Percentiles rank a stretch among this genome's conserved stretches.
Conservation (phyloP, 1,284 basidiomycete species). For the Naganishia sp. region DNA sequence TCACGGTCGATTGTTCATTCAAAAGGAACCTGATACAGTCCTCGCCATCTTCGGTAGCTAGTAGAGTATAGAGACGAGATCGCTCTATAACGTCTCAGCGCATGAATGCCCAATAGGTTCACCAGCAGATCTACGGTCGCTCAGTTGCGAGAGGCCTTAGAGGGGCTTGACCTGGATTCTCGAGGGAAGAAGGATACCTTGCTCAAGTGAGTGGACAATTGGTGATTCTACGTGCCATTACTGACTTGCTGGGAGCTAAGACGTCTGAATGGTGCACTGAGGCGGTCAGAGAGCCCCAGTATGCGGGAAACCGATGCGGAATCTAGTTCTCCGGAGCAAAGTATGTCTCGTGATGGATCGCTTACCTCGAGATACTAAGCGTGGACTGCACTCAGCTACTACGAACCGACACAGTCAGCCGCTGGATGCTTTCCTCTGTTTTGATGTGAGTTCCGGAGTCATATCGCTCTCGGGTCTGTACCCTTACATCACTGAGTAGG, state of each 20-base stretch:
- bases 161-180: conserved; percentile 42
- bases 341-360: conserved; percentile 30
- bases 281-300: conserved; percentile 9
- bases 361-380: conserved; percentile 23
- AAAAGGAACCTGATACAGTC: neutral
- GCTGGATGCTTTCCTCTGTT: conserved; percentile 56
- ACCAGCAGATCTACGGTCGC: conserved; percentile 39
- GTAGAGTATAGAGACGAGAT: neutral
- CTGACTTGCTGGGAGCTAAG: neutral
- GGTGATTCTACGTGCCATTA: neutral
- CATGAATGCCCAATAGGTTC: conserved; percentile 32
- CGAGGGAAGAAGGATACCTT: conserved; percentile 53
- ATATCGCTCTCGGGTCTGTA: neutral
- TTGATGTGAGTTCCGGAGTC: conserved; percentile 38
- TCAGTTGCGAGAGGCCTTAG: conserved; percentile 42
- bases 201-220: conserved; percentile 42
- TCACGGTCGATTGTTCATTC: no score
- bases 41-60: neutral
- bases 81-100: neutral
- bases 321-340: conserved; percentile 31
- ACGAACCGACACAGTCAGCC: conserved; percentile 36
- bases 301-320: conserved; percentile 5
- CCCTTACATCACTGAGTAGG: conserved; percentile 60
- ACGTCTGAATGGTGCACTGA: conserved; percentile 15
- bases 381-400: conserved; percentile 4